Conservation (phyloP, 257 asterid species). For the Primulina tabacum region DNA sequence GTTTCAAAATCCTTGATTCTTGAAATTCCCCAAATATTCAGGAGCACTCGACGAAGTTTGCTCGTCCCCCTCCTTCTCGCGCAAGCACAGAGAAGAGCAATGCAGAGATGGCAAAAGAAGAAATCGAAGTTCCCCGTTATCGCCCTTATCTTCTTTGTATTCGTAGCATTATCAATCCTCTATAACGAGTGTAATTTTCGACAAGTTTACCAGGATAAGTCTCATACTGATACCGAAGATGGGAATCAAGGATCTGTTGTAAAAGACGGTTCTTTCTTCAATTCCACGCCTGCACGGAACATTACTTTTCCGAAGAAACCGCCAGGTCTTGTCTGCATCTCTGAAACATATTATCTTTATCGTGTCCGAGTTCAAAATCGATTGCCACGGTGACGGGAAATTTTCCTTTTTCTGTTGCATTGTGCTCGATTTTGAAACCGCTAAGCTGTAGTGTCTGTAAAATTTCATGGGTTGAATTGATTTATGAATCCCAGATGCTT, state of each 20-base stretch:
- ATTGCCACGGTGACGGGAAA: not conserved
- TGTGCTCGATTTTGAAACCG: conserved; percentile 16
- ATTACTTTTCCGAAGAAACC: conserved; percentile 33
- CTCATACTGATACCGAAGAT: conserved; percentile 15
- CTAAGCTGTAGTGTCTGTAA: not conserved
- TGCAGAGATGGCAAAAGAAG: conserved; percentile 71
- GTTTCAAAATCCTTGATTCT: conserved; percentile 24
- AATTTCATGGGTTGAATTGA: conserved; percentile 5
- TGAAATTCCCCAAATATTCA: conserved; percentile 15
- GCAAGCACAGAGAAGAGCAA: conserved; percentile 18
- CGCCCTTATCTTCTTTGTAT: conserved; percentile 44
- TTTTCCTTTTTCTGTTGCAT: not conserved
- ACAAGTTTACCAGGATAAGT: conserved; percentile 38
- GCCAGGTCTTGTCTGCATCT: conserved; percentile 36
- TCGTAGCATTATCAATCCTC: conserved; percentile 53
- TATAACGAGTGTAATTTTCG: conserved; percentile 53
- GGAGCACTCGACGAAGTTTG: conserved; percentile 15
- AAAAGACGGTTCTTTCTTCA: conserved; percentile 26
- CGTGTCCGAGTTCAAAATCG: not conserved
- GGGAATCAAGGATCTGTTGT: conserved; percentile 25
- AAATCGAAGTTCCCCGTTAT: conserved; percentile 55
- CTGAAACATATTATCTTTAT: conserved; percentile 15
- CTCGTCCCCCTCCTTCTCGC: conserved; percentile 16
- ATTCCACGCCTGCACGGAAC: conserved; percentile 30
- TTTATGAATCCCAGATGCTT: conserved; percentile 3